Conservation (phyloP, 2,329 filamentous ascomycete species). For the Colletotrichum melonis region DNA sequence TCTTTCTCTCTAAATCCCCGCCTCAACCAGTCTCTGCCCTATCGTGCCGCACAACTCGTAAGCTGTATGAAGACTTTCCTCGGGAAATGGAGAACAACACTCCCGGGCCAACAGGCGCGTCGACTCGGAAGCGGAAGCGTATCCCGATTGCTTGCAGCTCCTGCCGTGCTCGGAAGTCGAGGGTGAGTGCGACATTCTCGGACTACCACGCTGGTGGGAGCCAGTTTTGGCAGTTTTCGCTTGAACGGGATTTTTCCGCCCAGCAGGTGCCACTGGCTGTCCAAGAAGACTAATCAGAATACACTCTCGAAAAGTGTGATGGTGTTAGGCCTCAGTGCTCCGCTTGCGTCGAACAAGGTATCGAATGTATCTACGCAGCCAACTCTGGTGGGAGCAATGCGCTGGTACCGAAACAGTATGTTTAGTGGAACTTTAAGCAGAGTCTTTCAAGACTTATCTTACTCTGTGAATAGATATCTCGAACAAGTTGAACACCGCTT, state of each 20-base stretch:
- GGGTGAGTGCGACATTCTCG: slow-evolving; percentile 21
- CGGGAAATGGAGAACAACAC: slow-evolving; percentile 20
- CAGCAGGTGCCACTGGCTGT: neutral
- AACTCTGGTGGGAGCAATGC: slow-evolving; percentile 24
- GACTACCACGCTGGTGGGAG: no score
- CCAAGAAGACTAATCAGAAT: neutral
- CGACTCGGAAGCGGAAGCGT: slow-evolving; percentile 34
- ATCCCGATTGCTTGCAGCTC: slow-evolving; percentile 39
- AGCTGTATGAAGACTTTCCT: neutral
- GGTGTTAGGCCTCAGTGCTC: slow-evolving; percentile 38
- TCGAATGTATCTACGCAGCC: slow-evolving; percentile 39
- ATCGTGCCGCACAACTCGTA: neutral
- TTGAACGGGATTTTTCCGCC: neutral
- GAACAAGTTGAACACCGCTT: slow-evolving; percentile 37
- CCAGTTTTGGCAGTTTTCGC: neutral
- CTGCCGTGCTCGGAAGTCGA: slow-evolving; percentile 40
- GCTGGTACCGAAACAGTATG: slow-evolving; percentile 31
- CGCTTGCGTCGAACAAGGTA: slow-evolving; percentile 34
- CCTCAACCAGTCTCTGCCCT: neutral
- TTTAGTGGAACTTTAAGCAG: neutral
- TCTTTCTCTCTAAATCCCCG: slow-evolving; percentile 32
- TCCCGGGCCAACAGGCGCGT: neutral
- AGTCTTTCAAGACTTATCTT: neutral
- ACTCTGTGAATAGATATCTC: slow-evolving; percentile 25
- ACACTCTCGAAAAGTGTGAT: slow-evolving; percentile 34